These are phyloP conservation scores for Acmispon strigosus DNA, from an alignment of 306 rosid species.

Conservation along the genomic window DNA sequence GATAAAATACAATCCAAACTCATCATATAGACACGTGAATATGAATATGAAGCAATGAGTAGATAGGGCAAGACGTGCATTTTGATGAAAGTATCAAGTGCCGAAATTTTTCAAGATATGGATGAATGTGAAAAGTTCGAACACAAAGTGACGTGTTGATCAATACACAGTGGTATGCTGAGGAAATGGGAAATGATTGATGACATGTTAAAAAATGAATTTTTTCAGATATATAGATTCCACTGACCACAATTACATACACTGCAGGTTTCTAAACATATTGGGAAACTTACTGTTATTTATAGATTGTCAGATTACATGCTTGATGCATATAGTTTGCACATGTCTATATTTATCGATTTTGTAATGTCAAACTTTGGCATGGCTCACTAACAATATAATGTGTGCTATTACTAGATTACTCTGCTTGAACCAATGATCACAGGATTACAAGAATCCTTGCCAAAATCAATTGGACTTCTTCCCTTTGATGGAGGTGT, in stretches of 20 bases:
- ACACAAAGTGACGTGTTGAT: neutral
- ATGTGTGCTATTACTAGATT: conserved; percentile 42
- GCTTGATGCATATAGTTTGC: neutral
- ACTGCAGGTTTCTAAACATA: neutral
- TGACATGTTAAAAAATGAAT: neutral
- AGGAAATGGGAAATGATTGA: conserved; percentile 1
- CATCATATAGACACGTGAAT: no score
- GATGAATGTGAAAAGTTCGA: conserved; percentile 8
- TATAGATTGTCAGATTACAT: neutral
- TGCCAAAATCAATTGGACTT: conserved; percentile 91
- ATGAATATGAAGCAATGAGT: no score
- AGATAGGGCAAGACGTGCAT: no score
- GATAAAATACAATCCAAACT: no score
- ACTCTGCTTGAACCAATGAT: conserved; percentile 88
- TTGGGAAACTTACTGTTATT: neutral
- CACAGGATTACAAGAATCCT: conserved; percentile 84
- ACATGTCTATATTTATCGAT: neutral
- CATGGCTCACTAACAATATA: conserved; percentile 17
- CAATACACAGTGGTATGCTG: neutral
- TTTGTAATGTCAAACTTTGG: neutral
- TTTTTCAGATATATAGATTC: neutral
- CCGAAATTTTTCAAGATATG: neutral
- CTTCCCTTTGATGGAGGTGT: conserved; percentile 98
- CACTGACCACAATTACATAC: neutral
- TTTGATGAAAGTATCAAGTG: neutral